Evolutionary conservation across 345 rosid genomes (phyloP).

Genomic region (Rubroshorea leprosula): DNA sequence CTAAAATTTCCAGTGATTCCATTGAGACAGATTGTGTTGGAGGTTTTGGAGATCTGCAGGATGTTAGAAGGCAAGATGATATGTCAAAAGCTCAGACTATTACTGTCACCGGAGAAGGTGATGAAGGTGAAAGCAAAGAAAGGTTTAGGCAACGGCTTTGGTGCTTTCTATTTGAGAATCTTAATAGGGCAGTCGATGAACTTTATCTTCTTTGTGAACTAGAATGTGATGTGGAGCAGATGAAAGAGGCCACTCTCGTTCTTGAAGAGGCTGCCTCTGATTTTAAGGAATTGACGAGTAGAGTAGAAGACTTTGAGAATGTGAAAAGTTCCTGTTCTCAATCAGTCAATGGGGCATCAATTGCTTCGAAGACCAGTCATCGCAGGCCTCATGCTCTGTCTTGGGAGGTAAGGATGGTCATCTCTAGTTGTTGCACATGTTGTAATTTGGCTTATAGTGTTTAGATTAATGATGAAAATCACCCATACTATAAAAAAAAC

Average conservation of each 20-base stretch:
- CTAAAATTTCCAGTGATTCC: slow-evolving; percentile 25
- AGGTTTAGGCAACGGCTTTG: slow-evolving; percentile 72
- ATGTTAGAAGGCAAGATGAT: slow-evolving; percentile 14
- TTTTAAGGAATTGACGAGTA: slow-evolving; percentile 48
- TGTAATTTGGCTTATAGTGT: slow-evolving; percentile 1
- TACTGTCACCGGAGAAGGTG: slow-evolving; percentile 36
- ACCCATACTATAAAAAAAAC: neutral
- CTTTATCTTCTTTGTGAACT: slow-evolving; percentile 73
- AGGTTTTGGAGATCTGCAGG: slow-evolving; percentile 16
- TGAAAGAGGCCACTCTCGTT: slow-evolving; percentile 76
- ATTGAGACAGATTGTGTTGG: slow-evolving; percentile 13
- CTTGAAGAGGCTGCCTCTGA: slow-evolving; percentile 72
- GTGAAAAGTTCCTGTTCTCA: slow-evolving; percentile 45
- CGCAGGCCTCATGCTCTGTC: slow-evolving; percentile 84
- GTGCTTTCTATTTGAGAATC: slow-evolving; percentile 80
- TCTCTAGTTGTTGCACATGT: slow-evolving; percentile 5
- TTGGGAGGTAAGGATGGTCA: slow-evolving; percentile 59
- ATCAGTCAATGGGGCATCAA: slow-evolving; percentile 32
- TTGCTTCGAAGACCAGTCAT: slow-evolving; percentile 53
- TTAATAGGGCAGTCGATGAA: slow-evolving; percentile 76
- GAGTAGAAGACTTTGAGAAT: slow-evolving; percentile 63
- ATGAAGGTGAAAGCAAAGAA: slow-evolving; percentile 64
- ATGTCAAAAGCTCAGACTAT: slow-evolving; percentile 24
- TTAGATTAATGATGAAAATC: slow-evolving; percentile 5
- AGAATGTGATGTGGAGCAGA: slow-evolving; percentile 70